phyloP scores from a whole-genome alignment of 129 eudicot genomes.

The Tagetes erecta region DNA sequence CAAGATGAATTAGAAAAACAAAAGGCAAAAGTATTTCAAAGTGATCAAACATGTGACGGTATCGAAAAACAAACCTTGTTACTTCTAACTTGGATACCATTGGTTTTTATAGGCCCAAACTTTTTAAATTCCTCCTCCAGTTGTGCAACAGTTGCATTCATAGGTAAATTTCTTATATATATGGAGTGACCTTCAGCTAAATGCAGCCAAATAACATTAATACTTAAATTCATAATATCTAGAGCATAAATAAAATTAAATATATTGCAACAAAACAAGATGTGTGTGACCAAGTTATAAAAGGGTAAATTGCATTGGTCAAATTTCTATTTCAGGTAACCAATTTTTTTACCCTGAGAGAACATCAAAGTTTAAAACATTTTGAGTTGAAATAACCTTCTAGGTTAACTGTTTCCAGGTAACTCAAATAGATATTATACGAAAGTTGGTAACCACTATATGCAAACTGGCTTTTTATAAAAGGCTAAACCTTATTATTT shows the following conservation, averaged over 20 bases:
- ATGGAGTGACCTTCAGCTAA: conserved; percentile 77
- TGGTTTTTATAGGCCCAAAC: conserved; percentile 73
- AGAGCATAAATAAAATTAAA: neutral
- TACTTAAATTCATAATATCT: conserved; percentile 10
- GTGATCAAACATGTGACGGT: neutral
- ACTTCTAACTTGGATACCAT: conserved; percentile 90
- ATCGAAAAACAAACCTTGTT: conserved; percentile 51
- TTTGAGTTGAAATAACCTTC: neutral
- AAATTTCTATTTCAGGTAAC: neutral
- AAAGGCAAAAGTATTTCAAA: neutral
- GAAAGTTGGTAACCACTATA: neutral
- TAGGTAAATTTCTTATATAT: conserved; percentile 76
- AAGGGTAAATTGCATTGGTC: neutral
- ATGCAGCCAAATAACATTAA: conserved; percentile 4
- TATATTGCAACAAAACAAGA: neutral
- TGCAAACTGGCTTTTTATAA: neutral
- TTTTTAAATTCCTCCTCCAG: conserved; percentile 69
- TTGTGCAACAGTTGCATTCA: conserved; percentile 53
- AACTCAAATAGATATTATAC: neutral
- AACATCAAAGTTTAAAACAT: neutral
- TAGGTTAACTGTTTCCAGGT: neutral
- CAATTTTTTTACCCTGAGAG: neutral
- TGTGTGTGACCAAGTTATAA: neutral
- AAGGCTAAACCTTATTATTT: neutral
- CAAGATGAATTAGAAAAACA: neutral